Base-by-base conservation (phyloP, 1,284 basidiomycete genomes). In the Somion occarium region DNA sequence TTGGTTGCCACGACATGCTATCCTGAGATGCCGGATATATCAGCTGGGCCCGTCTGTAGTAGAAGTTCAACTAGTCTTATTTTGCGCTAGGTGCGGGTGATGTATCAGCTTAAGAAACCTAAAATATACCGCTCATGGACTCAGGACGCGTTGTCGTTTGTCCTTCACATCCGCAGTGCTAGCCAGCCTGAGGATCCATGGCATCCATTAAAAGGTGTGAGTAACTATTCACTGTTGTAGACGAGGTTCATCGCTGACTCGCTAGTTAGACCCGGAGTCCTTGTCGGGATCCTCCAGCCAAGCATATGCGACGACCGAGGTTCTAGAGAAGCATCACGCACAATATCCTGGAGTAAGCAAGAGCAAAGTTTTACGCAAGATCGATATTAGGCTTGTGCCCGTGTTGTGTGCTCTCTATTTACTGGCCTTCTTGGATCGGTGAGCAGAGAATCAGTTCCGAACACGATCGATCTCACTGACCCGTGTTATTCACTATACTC, bases 391-490 rank as follows among this genome's bases (percentile, higher is more conserved):
- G 15, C 43, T 61, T 34, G 38, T 61, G n/a, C 58, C 60, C 19
- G 53, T 53, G 13, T 46, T 60, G 12, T 54, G 48, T 41, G 30
- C 55, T 4, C 42, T 61, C 20, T 59, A 60, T 49, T 27, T 60
- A 19, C 44, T 61, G 27, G 56, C 58, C 2, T 61, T 59, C 48
- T 54, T 61, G 22, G 60, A 61, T 45, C 56, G 60, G 58, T 58
- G 41, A 22, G 57, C 50, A 26, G 34, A 23, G 20, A 34, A 34
- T 34, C 1, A 27, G 30, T 20, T 18, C 7, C 13, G 25, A n/a
- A n/a, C 13, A 25, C 11, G 20, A 26, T 5, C 30, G 7, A 34
- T 7, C 26, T 43, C 27, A 22, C 26, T 24, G 2, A 19, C 41
- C n/a, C 34, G 27, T 25, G 13, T 30, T 5, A 23, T 26, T 34